Evolutionary conservation across 257 asterid genomes (phyloP).

Genomic region (Solanum appendiculatum): DNA sequence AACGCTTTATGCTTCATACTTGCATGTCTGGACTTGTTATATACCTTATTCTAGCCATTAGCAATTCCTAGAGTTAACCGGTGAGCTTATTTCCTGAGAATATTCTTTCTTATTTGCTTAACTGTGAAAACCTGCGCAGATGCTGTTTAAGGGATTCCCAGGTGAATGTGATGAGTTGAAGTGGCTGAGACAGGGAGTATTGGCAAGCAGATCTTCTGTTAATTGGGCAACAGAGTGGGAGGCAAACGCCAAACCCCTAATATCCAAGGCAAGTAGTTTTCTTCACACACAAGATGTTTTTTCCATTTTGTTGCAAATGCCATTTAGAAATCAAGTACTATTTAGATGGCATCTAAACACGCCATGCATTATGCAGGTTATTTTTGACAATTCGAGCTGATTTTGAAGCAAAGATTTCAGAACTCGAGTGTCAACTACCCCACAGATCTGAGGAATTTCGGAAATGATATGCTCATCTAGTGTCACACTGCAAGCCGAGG

Average conservation of each 20-base stretch:
- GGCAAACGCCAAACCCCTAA: conserved; percentile 65
- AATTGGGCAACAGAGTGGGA: conserved; percentile 88
- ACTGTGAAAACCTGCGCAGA: conserved; percentile 24
- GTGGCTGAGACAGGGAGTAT: conserved; percentile 53
- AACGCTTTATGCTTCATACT: not conserved
- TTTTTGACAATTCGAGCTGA: conserved; percentile 38
- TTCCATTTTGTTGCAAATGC: not conserved
- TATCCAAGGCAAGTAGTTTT: conserved; percentile 42
- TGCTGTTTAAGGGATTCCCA: conserved; percentile 84
- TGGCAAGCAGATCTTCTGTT: conserved; percentile 54
- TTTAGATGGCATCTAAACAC: not conserved
- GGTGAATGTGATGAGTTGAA: conserved; percentile 45
- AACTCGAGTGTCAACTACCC: not conserved
- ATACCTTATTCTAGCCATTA: not conserved
- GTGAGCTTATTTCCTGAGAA: not conserved
- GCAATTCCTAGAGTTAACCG: not conserved
- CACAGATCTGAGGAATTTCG: not conserved
- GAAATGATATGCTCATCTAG: not conserved
- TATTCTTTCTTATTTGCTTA: not conserved
- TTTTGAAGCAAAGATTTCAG: not conserved
- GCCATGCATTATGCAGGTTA: conserved; percentile 27
- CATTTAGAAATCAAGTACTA: not conserved
- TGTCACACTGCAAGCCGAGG: not conserved
- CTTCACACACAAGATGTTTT: not conserved
- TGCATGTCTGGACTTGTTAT: not conserved